These are phyloP conservation scores for Malassezia globosa DNA, from an alignment of 1,284 basidiomycete genomes.

Conservation along the genomic window DNA sequence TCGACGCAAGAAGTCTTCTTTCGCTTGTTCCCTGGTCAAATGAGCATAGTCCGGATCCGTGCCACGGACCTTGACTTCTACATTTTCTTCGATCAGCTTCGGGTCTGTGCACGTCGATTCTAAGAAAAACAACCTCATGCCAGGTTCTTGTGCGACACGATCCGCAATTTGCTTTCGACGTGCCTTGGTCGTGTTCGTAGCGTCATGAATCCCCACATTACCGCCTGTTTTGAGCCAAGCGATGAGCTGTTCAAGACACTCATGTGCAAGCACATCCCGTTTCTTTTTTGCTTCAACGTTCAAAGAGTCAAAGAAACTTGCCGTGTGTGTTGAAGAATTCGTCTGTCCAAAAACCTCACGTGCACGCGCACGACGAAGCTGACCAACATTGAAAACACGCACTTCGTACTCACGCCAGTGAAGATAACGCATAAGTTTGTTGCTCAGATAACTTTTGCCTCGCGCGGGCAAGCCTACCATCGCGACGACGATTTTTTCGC, in stretches of 20 bases:
- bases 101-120: constrained; percentile 92
- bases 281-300: constrained; percentile 67
- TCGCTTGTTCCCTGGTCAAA: constrained; percentile 71
- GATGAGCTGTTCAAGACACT: constrained; percentile 89
- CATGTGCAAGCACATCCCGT: constrained; percentile 74
- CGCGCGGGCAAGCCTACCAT: constrained; percentile 59
- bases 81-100: constrained; percentile 81
- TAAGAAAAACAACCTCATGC: constrained; percentile 81
- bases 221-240: constrained; percentile 81
- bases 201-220: constrained; percentile 96
- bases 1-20: constrained; percentile 74
- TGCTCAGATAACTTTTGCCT: constrained; percentile 45
- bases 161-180: constrained; percentile 67
- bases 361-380: constrained; percentile 77
- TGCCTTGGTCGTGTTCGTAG: constrained; percentile 75
- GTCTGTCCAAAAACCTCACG: constrained; percentile 87
- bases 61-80: constrained; percentile 85
- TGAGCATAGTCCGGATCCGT: constrained; percentile 96
- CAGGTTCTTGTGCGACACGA: constrained; percentile 75
- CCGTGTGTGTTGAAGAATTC: constrained; percentile 50
- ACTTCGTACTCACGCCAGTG: constrained; percentile 94
- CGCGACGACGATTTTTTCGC: constrained; percentile 94
- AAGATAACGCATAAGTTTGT: constrained; percentile 45
- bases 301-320: constrained; percentile 78
- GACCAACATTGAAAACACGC: constrained; percentile 97